These are phyloP conservation scores for Cordyceps militaris DNA, from an alignment of 2,329 filamentous ascomycete genomes.

Conservation along the genomic window DNA sequence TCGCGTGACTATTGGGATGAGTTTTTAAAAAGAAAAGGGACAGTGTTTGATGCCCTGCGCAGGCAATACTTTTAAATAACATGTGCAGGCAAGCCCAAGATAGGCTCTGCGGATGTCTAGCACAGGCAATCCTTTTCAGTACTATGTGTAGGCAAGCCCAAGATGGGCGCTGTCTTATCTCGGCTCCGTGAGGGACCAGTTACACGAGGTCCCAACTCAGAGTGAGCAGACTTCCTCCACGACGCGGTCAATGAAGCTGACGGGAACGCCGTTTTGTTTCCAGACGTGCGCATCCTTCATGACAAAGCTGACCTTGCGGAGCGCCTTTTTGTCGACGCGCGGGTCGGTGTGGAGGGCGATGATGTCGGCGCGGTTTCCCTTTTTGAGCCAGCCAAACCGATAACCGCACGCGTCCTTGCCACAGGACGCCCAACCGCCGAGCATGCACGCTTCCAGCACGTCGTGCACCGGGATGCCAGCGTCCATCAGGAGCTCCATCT, in stretches of 20 bases:
- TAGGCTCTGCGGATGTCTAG: background rate
- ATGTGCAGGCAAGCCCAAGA: background rate
- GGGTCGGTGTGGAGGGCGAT: conserved; percentile 41
- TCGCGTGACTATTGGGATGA: background rate
- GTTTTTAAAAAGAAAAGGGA: background rate
- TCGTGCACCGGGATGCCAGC: conserved; percentile 44
- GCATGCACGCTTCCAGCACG: conserved; percentile 41
- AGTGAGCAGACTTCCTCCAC: conserved; percentile 4
- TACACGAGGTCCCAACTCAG: conserved; percentile 6
- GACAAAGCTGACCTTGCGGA: conserved; percentile 45
- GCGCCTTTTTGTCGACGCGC: conserved; percentile 29
- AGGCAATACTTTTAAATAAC: background rate
- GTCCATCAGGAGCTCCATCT: conserved; percentile 47
- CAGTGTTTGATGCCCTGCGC: background rate
- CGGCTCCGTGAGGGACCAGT: background rate
- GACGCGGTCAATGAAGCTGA: conserved; percentile 11
- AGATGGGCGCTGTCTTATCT: background rate
- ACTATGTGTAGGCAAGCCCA: background rate
- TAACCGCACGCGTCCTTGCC: conserved; percentile 44
- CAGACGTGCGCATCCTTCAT: conserved; percentile 51
- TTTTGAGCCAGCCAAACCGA: conserved; percentile 44
- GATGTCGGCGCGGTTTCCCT: conserved; percentile 44
- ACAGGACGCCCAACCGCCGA: conserved; percentile 50
- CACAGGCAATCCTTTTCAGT: background rate
- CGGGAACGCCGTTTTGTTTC: conserved; percentile 29